phyloP scores from a whole-genome alignment of 305 asterid species.

The Fraxinus platypoda region DNA sequence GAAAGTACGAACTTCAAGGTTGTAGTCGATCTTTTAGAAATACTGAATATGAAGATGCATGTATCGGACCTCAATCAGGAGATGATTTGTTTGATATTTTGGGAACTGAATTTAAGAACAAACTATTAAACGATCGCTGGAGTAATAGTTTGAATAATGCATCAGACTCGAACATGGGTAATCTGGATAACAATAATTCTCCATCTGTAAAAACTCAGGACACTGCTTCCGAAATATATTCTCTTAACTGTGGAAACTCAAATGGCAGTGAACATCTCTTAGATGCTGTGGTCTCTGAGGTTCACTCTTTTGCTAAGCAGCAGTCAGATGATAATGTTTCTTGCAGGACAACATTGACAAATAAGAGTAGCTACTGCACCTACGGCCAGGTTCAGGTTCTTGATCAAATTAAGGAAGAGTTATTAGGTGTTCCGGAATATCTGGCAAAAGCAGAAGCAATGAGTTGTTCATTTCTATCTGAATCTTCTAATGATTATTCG shows the following conservation, averaged over 20 bases:
- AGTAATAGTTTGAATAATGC: slow-evolving; percentile 27
- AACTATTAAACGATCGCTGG: slow-evolving; percentile 34
- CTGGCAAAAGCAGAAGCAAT: slow-evolving; percentile 32
- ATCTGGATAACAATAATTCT: slow-evolving; percentile 25
- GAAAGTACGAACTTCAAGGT: slow-evolving; percentile 22
- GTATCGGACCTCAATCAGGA: slow-evolving; percentile 38
- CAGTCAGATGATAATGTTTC: slow-evolving; percentile 47
- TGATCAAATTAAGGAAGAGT: slow-evolving; percentile 40
- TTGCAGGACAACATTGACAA: slow-evolving; percentile 46
- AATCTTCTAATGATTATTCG: slow-evolving; percentile 34
- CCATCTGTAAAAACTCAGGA: slow-evolving; percentile 24
- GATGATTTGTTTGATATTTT: slow-evolving; percentile 65
- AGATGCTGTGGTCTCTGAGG: slow-evolving; percentile 55
- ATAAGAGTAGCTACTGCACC: slow-evolving; percentile 42
- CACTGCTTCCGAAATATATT: slow-evolving; percentile 28
- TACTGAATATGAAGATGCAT: slow-evolving; percentile 30
- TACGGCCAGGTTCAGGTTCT: slow-evolving; percentile 32
- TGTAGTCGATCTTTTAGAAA: slow-evolving; percentile 18
- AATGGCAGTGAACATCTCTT: slow-evolving; percentile 31
- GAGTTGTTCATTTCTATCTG: slow-evolving; percentile 37
- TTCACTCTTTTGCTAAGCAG: slow-evolving; percentile 25
- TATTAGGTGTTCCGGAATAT: slow-evolving; percentile 48
- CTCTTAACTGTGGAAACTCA: slow-evolving; percentile 32
- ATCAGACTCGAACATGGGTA: slow-evolving; percentile 22
- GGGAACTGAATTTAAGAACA: slow-evolving; percentile 51